Percentiles rank a stretch among this genome's conserved stretches.
These are phyloP conservation scores for Hypoxylon sp. DNA, from an alignment of 2,329 filamentous ascomycete species.

Conservation along the genomic window DNA sequence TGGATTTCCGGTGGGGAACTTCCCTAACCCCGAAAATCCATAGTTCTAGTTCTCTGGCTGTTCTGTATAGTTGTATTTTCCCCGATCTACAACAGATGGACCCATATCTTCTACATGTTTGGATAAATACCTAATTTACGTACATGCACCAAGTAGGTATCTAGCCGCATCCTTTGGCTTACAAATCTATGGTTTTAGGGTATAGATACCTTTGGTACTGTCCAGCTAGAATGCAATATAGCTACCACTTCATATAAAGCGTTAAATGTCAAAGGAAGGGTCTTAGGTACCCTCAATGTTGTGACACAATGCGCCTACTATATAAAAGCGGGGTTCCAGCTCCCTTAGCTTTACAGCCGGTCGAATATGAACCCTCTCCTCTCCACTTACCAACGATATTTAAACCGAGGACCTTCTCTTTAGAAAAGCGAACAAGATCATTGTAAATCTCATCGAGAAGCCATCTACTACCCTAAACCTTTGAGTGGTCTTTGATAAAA, in stretches of 20 bases:
- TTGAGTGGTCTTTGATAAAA: neutral
- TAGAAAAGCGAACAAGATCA: neutral
- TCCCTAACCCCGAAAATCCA: neutral
- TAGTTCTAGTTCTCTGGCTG: neutral
- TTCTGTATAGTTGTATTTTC: neutral
- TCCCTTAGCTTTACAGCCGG: slow-evolving; percentile 1
- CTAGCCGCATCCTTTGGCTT: neutral
- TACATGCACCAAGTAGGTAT: neutral
- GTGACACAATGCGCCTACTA: neutral
- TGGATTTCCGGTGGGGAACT: neutral
- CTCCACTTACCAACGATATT: slow-evolving; percentile 20
- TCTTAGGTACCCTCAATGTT: neutral
- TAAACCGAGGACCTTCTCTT: slow-evolving; percentile 5
- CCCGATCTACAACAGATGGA: neutral
- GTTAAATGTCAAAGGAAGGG: neutral
- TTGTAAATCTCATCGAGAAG: neutral
- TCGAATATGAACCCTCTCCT: slow-evolving; percentile 5
- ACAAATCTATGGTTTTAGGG: neutral
- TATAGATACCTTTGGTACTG: neutral
- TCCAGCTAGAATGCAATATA: neutral
- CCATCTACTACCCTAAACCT: neutral
- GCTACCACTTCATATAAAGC: neutral
- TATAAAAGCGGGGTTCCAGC: neutral
- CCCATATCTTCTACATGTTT: neutral
- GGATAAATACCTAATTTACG: neutral